These are phyloP conservation scores for Penicillium sp. DNA, from an alignment of 2,329 filamentous ascomycete species.

Conservation along the genomic window DNA sequence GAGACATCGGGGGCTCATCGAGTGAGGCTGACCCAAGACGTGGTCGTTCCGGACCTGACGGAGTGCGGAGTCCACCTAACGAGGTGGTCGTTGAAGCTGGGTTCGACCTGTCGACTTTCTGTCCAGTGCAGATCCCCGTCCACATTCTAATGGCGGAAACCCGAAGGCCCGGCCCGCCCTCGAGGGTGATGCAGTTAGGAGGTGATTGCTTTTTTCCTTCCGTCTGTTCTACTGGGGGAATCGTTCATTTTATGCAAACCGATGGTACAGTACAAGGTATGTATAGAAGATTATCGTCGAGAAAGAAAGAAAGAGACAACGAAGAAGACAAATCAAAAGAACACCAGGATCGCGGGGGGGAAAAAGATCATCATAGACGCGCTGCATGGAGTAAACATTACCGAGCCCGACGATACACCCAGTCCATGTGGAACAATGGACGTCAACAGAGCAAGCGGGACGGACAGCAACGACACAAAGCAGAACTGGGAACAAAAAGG, in stretches of 20 bases:
- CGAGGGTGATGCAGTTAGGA: constrained; percentile 22
- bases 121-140: constrained; percentile 29
- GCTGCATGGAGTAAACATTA: not conserved
- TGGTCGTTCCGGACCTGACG: too few relatives aligned
- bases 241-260: not conserved
- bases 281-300: not conserved
- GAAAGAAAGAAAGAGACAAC: not conserved
- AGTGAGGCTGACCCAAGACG: too few relatives aligned
- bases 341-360: not conserved
- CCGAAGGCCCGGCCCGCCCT: constrained; percentile 34
- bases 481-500: not conserved
- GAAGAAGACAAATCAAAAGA: not conserved
- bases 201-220: constrained; percentile 1
- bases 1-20: not conserved
- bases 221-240: not conserved
- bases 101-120: constrained; percentile 13
- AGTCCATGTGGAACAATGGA: too few relatives aligned
- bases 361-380: not conserved
- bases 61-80: too few relatives aligned
- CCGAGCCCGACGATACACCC: not conserved
- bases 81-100: not conserved
- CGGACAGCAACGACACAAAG: not conserved
- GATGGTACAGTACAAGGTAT: not conserved
- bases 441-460: too few relatives aligned
- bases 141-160: constrained; percentile 24